Evolutionary conservation across 2,329 filamentous ascomycete genomes (phyloP), one percentile per base, ranked within the genome.

Genomic region (Camptophora hylomeconis): DNA sequence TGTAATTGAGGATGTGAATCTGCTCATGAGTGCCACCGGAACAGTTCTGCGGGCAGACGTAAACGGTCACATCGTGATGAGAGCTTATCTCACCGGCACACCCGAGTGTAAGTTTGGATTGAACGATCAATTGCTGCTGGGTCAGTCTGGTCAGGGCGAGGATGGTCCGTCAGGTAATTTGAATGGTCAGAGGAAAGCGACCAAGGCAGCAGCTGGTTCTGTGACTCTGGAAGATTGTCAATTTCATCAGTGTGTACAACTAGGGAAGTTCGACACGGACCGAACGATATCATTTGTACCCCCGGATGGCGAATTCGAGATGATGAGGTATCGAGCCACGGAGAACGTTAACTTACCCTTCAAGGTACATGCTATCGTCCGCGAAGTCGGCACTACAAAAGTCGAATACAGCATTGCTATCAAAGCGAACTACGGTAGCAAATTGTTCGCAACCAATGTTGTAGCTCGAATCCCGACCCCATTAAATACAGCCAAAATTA

Each of bases 91-190:
- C 15, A 81, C 82, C 12, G 89, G 92, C 18, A 98, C 86, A 1
- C 89, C 89, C 6, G 89, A 98, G 58, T 98, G 89, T 70, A 98
- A 98, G 56, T 98, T 98, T 46, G 89, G 89, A 5, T 75, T 98
- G 22, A 98, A 98, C 54, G 89, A 98, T 55, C 76, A 89, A 5
- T 67, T 98, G 3, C 71, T 95, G 2, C 69, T 98, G n/a, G 89
- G 94, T 49, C 72, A 73, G 31, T 70, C 81, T 50, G 69, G 72
- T 28, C 58, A 80, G 24, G 69, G 69, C 23, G 62, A 79, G 3
- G 77, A 73, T 33, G 83, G 83, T 4, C 89, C 89, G 47, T 20
- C 29, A 3, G 73, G 78, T 48, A 81, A 82, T n/a, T 75, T 40
- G 87, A 89, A 56, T n/a, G 45, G 46, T 8, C 30, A 39, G 3